Evolutionary conservation across 441 rosid genomes (phyloP).

Genomic region (Aquilaria agallochum): DNA sequence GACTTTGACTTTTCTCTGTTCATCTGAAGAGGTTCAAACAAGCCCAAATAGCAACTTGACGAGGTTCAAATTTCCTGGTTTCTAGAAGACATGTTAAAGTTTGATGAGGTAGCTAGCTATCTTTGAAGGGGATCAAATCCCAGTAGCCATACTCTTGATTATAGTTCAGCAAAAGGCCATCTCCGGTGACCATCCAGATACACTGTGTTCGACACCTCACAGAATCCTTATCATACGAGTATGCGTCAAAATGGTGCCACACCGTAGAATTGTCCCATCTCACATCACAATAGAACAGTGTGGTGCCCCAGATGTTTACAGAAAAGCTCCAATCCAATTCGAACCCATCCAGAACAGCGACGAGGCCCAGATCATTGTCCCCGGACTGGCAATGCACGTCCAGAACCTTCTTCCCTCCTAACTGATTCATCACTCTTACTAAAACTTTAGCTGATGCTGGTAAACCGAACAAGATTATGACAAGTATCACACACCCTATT

Average conservation of each 20-base stretch:
- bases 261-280: conserved; percentile 9
- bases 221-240: conserved; percentile 2
- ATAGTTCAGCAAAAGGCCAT: conserved; percentile 7
- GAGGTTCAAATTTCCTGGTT: too few species aligned
- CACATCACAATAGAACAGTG: conserved; percentile 16
- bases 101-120: not conserved
- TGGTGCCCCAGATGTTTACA: conserved; percentile 15
- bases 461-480: conserved; percentile 2
- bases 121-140: conserved; percentile 12
- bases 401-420: conserved; percentile 10
- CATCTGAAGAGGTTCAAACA: too few species aligned
- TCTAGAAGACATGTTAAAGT: too few species aligned
- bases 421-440: conserved; percentile 11
- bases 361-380: conserved; percentile 13
- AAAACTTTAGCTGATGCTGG: conserved; percentile 2
- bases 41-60: too few species aligned
- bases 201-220: conserved; percentile 10
- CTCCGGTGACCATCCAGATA: conserved; percentile 8
- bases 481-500: not conserved
- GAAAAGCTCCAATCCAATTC: conserved; percentile 16
- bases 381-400: conserved; percentile 17
- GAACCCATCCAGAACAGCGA: conserved; percentile 7
- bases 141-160: conserved; percentile 2
- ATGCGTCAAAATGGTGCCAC: conserved; percentile 15
- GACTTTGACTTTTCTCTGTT: too few species aligned